Percentiles rank a stretch among this genome's conserved stretches.
These are phyloP conservation scores for Beauveria scarabaeidicola DNA, from an alignment of 2,329 filamentous ascomycete species.

Conservation along the genomic window DNA sequence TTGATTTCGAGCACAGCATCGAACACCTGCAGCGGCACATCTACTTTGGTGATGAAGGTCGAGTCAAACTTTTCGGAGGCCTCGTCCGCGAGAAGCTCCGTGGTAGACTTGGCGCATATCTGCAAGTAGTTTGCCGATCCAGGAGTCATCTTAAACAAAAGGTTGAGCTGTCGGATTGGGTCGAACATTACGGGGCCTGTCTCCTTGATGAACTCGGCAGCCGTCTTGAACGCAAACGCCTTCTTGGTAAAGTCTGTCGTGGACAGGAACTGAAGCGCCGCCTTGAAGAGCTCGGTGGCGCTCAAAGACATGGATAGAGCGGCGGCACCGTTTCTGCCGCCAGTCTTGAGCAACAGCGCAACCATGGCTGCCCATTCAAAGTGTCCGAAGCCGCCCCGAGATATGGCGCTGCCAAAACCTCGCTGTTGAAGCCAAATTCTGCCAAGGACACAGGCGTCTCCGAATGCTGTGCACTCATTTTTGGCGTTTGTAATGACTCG, in stretches of 20 bases:
- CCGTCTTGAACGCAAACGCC: constrained; percentile 42
- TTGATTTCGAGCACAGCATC: constrained; percentile 38
- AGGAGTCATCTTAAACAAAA: constrained; percentile 81
- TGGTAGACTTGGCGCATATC: constrained; percentile 64
- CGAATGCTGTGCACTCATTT: constrained; percentile 63
- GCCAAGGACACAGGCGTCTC: constrained; percentile 78
- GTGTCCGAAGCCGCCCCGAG: constrained; percentile 77
- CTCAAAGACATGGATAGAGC: constrained; percentile 73
- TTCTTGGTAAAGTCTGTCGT: constrained; percentile 62
- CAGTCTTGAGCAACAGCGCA: constrained; percentile 71
- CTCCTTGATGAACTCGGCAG: constrained; percentile 31
- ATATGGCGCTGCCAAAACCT: constrained; percentile 63
- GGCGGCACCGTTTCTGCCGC: constrained; percentile 61
- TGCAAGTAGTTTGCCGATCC: constrained; percentile 73
- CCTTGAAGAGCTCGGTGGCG: constrained; percentile 91
- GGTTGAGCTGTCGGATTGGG: constrained; percentile 62
- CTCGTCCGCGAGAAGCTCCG: constrained; percentile 66
- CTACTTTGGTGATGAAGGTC: constrained; percentile 63
- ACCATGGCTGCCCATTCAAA: constrained; percentile 85
- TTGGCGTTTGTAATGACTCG: constrained; percentile 63
- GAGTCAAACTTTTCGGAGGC: constrained; percentile 73
- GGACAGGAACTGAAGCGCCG: constrained; percentile 77
- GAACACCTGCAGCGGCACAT: constrained; percentile 46
- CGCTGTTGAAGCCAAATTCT: constrained; percentile 84
- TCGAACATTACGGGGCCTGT: constrained; percentile 69